Evolutionary conservation across 352 stramenopile genomes (phyloP).

Genomic region (Pythium sukuiense): DNA sequence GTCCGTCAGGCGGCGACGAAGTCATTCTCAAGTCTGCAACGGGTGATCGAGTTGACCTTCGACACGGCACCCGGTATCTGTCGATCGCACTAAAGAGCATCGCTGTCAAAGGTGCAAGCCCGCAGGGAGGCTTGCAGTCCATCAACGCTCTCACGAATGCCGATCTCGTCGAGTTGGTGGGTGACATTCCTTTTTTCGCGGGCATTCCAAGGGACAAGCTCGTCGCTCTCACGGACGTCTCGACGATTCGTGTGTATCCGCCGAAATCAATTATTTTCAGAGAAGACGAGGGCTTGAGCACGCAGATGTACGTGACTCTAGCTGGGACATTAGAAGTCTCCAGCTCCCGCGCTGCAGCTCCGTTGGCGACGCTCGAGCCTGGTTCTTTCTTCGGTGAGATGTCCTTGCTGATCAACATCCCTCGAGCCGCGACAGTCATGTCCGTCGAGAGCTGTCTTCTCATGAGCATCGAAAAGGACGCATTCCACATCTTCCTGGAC

Average conservation of each 20-base stretch:
- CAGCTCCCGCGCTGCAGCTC: constrained; percentile 42
- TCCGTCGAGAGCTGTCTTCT: constrained; percentile 73
- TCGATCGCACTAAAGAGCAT: constrained; percentile 39
- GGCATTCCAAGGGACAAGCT: constrained; percentile 63
- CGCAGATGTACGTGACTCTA: constrained; percentile 79
- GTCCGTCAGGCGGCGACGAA: constrained; percentile 54
- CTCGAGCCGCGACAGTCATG: constrained; percentile 65
- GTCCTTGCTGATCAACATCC: constrained; percentile 79
- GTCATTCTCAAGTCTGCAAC: constrained; percentile 64
- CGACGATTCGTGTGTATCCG: constrained; percentile 74
- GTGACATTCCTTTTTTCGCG: constrained; percentile 73
- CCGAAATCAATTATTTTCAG: constrained; percentile 67
- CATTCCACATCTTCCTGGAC: constrained; percentile 65
- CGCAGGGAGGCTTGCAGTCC: constrained; percentile 26
- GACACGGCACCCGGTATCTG: constrained; percentile 43
- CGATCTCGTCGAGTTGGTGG: constrained; percentile 60
- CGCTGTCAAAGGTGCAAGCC: constrained; percentile 18
- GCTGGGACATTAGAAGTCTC: constrained; percentile 63
- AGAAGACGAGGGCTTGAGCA: constrained; percentile 76
- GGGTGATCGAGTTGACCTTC: constrained; percentile 46
- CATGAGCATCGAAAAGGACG: constrained; percentile 77
- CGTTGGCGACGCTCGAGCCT: constrained; percentile 60
- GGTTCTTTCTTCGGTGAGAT: constrained; percentile 84
- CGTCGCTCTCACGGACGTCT: constrained; percentile 62
- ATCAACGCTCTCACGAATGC: constrained; percentile 70